These are phyloP conservation scores for Cupressus sempervirens DNA, from an alignment of 75 land plant genomes.

Conservation along the genomic window DNA sequence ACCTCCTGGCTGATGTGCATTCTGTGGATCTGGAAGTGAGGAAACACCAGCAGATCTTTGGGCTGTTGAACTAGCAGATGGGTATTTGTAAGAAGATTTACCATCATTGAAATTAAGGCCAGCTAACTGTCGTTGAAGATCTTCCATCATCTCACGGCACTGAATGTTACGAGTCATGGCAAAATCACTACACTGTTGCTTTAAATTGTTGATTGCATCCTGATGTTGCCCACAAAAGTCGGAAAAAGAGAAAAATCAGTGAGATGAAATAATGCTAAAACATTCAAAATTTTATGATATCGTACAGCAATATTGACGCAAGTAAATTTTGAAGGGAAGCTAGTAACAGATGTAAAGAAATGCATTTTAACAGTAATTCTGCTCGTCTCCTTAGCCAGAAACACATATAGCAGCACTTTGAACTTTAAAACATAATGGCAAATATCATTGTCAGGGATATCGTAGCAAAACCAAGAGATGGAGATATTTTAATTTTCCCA, in stretches of 20 bases:
- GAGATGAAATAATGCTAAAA: not conserved
- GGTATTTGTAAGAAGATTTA: constrained; percentile 47
- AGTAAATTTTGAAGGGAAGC: not conserved
- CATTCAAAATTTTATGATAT: not conserved
- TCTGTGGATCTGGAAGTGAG: constrained; percentile 14
- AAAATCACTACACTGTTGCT: constrained; percentile 97
- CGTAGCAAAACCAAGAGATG: too few species aligned
- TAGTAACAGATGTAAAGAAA: not conserved
- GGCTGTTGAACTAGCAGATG: constrained; percentile 37
- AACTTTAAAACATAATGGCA: not conserved
- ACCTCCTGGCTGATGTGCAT: constrained; percentile 20
- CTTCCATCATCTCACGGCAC: constrained; percentile 95
- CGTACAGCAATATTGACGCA: not conserved
- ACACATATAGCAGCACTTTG: not conserved
- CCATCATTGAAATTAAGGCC: constrained; percentile 68
- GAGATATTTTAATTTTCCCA: too few species aligned
- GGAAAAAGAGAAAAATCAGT: not conserved
- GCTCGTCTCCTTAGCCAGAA: not conserved
- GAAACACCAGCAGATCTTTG: constrained; percentile 26
- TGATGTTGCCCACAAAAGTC: constrained; percentile 22
- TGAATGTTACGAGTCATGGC: constrained; percentile 96
- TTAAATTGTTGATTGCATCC: constrained; percentile 93
- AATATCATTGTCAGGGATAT: too few species aligned
- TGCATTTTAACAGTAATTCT: not conserved
- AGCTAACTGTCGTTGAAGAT: constrained; percentile 84